Evolutionary conservation across 805 yeast species (phyloP), one percentile per base, ranked within the genome.

Genomic region (Metschnikowia colocasiae): DNA sequence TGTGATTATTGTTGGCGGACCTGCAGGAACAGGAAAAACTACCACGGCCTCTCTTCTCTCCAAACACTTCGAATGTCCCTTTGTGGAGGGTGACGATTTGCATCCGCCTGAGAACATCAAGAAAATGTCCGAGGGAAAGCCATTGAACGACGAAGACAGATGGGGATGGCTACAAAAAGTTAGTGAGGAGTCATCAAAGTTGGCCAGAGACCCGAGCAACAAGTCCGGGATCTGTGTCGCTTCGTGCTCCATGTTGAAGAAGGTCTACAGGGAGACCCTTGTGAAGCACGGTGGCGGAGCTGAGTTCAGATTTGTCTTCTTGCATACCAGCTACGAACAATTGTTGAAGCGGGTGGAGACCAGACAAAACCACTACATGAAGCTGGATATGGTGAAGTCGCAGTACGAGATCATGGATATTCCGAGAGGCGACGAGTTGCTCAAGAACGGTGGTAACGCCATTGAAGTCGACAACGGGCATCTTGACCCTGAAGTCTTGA

Each of bases 21-120:
- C 98, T 0, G 91, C 97, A 0, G 98, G 98, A 7, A 86, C 96
- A 1, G 99, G 99, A 1, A 94, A 94, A 63, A 75, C 95, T 19
- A 87, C 97, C 1, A 78, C 86, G 18, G 95, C 87, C 0, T 68
- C 68, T 12, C 58, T 64, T 9, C 59, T 91, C 18, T 64, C 84
- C 0, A 50, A 67, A 18, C 59, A 65, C 19, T 74, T 80, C 16
- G 49, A 64, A 2, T 73, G 84, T 41, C 73, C 81, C 2, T 90
- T 79, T 60, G 64, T 90, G 10, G 99, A 94, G 64, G 99, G 98
- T 4, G 99, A 94, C 63, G 65, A 72, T 2, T 73, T 84, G 23
- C 97, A 91, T 63, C 89, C 95, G 2, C 55, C 57, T 35, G 65
- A 36, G 45, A 94, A 94, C 62, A 73, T 92, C 12, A 81, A 75